phyloP scores from a whole-genome alignment of 2,329 filamentous ascomycete species.

The Fusarium sp. region DNA sequence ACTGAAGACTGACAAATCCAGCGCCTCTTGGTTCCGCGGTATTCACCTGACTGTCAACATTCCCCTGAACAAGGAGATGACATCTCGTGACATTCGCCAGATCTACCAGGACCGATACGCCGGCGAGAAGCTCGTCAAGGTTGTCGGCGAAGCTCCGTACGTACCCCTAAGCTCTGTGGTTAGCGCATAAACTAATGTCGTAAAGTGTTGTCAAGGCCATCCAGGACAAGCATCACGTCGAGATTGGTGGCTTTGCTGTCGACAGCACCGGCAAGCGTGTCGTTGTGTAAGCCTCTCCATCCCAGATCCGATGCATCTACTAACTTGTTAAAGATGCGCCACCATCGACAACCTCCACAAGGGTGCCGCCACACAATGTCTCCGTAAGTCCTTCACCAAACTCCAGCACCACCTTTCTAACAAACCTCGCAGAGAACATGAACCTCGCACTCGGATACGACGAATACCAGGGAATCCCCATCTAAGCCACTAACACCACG shows the following conservation, averaged over 20 bases:
- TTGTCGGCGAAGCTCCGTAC: conserved; percentile 84
- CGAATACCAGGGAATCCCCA: conserved; percentile 87
- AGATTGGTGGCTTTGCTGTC: conserved; percentile 96
- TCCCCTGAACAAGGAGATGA: conserved; percentile 86
- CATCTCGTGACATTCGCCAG: conserved; percentile 89
- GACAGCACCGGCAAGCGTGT: conserved; percentile 87
- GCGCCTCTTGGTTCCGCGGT: conserved; percentile 93
- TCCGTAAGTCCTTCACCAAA: neutral
- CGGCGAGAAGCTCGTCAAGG: conserved; percentile 93
- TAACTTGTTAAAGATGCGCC: conserved; percentile 10
- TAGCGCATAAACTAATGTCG: neutral
- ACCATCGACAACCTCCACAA: conserved; percentile 9
- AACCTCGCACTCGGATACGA: conserved; percentile 89
- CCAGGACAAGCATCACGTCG: conserved; percentile 83
- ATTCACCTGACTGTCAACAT: conserved; percentile 93
- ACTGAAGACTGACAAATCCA: conserved; percentile 1
- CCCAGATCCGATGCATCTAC: neutral
- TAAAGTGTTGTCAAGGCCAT: conserved; percentile 69
- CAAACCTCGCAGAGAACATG: conserved; percentile 75
- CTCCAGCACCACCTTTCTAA: neutral
- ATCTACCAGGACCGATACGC: conserved; percentile 97
- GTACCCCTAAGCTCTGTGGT: neutral
- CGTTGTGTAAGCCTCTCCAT: conserved; percentile 64
- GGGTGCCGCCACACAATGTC: conserved; percentile 13
- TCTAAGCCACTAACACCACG: neutral